These are phyloP conservation scores for Colletotrichum sp. DNA, from an alignment of 2,329 filamentous ascomycete species.

Conservation along the genomic window DNA sequence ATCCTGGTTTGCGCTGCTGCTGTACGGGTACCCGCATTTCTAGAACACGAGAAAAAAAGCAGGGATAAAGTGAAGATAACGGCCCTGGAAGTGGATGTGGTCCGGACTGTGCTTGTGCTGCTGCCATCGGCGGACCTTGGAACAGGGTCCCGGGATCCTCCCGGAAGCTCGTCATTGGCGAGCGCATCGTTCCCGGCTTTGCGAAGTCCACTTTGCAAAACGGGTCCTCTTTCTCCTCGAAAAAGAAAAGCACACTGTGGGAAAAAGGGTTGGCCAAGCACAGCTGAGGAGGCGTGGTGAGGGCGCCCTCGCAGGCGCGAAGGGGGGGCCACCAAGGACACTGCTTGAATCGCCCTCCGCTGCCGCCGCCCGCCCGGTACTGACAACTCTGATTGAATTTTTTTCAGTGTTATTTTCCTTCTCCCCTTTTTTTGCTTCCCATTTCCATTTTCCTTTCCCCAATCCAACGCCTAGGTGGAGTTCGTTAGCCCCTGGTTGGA, in stretches of 20 bases:
- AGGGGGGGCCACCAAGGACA: not conserved
- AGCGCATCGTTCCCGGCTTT: not conserved
- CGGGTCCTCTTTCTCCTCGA: not conserved
- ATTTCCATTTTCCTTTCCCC: not conserved
- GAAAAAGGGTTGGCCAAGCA: not conserved
- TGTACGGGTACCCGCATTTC: slow-evolving; percentile 1
- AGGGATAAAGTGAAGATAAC: slow-evolving; percentile 15
- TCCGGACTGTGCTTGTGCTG: not conserved
- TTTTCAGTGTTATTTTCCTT: not conserved
- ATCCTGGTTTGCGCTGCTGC: not conserved
- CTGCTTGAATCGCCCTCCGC: not conserved
- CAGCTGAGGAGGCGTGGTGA: not conserved
- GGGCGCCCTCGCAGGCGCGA: not conserved
- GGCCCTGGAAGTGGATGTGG: slow-evolving; percentile 4
- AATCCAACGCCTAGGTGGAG: not conserved
- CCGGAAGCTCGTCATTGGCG: not conserved
- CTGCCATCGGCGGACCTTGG: not conserved
- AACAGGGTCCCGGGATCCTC: not conserved
- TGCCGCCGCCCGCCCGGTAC: not conserved
- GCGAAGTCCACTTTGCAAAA: not conserved
- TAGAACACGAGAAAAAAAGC: slow-evolving; percentile 19
- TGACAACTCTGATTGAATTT: not conserved
- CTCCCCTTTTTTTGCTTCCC: not conserved
- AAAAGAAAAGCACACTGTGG: not conserved
- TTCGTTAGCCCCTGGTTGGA: not conserved